Conservation (phyloP, 2,329 filamentous ascomycete genomes). For the Colletotrichum graminicola region DNA sequence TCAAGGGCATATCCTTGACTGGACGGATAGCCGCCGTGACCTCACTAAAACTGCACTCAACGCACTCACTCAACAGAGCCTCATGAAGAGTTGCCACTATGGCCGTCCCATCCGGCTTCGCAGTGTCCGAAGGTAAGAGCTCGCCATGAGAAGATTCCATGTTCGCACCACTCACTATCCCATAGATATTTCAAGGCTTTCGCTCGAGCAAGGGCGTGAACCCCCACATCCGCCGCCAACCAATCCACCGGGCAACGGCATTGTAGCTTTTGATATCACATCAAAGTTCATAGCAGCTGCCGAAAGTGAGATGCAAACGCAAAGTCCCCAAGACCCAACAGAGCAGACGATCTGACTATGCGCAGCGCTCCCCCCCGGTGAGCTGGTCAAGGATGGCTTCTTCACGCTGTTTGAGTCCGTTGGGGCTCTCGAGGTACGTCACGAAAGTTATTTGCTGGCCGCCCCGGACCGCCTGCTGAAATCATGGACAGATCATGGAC, state of each 20-base stretch:
- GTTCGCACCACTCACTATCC: slow-evolving; percentile 37
- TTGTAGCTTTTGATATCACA: slow-evolving; percentile 71
- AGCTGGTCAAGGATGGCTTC: slow-evolving; percentile 91
- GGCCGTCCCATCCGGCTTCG: slow-evolving; percentile 48
- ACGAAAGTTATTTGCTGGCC: not conserved
- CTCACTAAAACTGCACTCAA: slow-evolving; percentile 37
- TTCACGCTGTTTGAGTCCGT: slow-evolving; percentile 97
- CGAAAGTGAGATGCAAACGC: slow-evolving; percentile 57
- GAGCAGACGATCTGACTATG: slow-evolving; percentile 44
- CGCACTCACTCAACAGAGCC: slow-evolving; percentile 30
- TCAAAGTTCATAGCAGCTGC: slow-evolving; percentile 66
- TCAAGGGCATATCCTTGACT: slow-evolving; percentile 32
- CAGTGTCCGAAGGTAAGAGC: slow-evolving; percentile 51
- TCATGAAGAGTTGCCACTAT: slow-evolving; percentile 32
- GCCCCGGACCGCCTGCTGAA: slow-evolving; percentile 15
- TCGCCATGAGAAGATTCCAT: not conserved
- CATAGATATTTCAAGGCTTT: slow-evolving; percentile 58
- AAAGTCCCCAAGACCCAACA: not conserved
- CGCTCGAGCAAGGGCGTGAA: slow-evolving; percentile 52
- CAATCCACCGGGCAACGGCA: slow-evolving; percentile 59
- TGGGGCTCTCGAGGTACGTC: slow-evolving; percentile 78
- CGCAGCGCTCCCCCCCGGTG: slow-evolving; percentile 79
- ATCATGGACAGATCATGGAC: slow-evolving; percentile 85
- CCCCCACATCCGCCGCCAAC: slow-evolving; percentile 54
- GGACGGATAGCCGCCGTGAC: slow-evolving; percentile 27